phyloP scores from a whole-genome alignment of 148 eudicot genomes.

The Chenopodium suecicum region DNA sequence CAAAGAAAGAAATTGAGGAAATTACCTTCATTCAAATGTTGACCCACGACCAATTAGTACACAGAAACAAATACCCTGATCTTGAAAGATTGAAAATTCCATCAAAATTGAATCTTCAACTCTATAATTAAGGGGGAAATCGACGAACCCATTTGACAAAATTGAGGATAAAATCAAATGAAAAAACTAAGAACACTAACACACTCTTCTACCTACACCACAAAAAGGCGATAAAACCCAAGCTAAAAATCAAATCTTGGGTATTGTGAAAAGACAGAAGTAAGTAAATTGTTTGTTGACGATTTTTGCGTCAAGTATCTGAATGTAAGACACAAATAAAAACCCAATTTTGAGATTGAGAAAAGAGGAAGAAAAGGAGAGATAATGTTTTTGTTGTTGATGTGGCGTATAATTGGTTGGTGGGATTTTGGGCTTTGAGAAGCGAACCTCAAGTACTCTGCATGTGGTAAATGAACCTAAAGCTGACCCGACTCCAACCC shows the following conservation, averaged over 20 bases:
- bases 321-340: not conserved
- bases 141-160: not conserved
- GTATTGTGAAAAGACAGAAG: slow-evolving; percentile 8
- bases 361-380: not conserved
- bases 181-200: not conserved
- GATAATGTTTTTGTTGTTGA: slow-evolving; percentile 3
- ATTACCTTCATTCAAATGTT: slow-evolving; percentile 13
- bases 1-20: not conserved
- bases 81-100: not conserved
- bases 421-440: not conserved
- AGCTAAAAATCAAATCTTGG: not conserved
- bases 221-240: slow-evolving; percentile 1
- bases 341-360: slow-evolving; percentile 15
- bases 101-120: not conserved
- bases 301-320: slow-evolving; percentile 1
- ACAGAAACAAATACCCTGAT: not conserved
- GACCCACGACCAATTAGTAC: slow-evolving; percentile 10
- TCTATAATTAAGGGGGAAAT: not conserved
- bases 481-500: no score
- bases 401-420: slow-evolving; percentile 9
- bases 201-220: not conserved
- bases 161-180: not conserved
- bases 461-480: not conserved
- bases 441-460: not conserved
- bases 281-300: not conserved